Conservation (phyloP, 2,329 filamentous ascomycete species). For the Metarhizium album region DNA sequence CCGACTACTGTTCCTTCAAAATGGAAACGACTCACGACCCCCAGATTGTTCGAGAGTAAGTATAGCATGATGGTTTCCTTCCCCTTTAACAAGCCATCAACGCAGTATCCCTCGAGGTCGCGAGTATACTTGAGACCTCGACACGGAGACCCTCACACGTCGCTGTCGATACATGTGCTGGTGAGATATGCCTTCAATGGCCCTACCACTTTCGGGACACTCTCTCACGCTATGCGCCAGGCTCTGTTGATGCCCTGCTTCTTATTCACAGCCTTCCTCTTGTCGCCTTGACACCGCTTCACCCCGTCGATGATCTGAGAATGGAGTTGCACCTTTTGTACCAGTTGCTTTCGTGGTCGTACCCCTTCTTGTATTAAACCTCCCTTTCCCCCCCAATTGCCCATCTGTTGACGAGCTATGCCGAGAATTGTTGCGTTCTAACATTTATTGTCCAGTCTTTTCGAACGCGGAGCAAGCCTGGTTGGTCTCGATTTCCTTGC, state of each 20-base stretch:
- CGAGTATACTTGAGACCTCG: conserved; percentile 26
- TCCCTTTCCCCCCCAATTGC: conserved; percentile 17
- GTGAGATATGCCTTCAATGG: conserved; percentile 63
- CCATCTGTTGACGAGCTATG: background rate
- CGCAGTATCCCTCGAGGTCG: conserved; percentile 30
- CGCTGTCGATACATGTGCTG: conserved; percentile 34
- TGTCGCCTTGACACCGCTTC: conserved; percentile 17
- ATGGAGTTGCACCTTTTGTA: conserved; percentile 31
- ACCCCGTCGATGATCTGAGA: conserved; percentile 19
- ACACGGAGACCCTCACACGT: conserved; percentile 26
- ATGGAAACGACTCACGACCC: conserved; percentile 93
- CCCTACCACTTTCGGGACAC: conserved; percentile 43
- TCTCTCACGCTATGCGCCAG: conserved; percentile 58
- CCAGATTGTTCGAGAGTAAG: conserved; percentile 99
- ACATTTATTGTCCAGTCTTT: conserved; percentile 55
- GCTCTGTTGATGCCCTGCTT: conserved; percentile 38
- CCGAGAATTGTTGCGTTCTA: conserved; percentile 11
- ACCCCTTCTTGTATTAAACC: conserved; percentile 46
- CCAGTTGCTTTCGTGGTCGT: conserved; percentile 41
- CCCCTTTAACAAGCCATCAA: conserved; percentile 49
- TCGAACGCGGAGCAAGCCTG: conserved; percentile 75
- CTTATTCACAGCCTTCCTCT: conserved; percentile 28
- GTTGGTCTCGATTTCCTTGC: conserved; percentile 90
- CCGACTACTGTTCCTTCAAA: conserved; percentile 95
- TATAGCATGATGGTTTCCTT: conserved; percentile 55